Evolutionary conservation across 106 monocot genomes (phyloP).

Genomic region (Phalaenopsis equestris): DNA sequence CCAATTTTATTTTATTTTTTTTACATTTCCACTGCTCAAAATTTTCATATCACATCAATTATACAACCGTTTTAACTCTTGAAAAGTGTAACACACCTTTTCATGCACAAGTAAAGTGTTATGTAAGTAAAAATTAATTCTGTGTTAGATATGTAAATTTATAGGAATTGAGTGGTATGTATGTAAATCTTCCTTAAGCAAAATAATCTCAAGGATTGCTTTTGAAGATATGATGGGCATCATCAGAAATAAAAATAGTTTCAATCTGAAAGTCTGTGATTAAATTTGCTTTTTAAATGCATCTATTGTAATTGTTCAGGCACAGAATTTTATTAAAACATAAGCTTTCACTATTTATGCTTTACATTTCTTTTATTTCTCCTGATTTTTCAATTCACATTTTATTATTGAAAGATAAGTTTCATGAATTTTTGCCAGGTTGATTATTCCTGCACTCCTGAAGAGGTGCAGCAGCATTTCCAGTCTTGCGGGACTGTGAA

Average conservation of each 20-base stretch:
- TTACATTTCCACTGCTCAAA: too few relatives aligned
- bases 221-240: neutral
- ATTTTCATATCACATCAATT: too few relatives aligned
- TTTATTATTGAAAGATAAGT: neutral
- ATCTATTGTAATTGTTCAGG: neutral
- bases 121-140: too few relatives aligned
- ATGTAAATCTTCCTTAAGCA: too few relatives aligned
- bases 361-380: neutral
- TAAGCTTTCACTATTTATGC: neutral
- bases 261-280: neutral
- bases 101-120: too few relatives aligned
- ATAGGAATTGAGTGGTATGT: too few relatives aligned
- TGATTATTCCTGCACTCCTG: constrained; percentile 54
- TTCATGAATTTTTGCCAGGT: constrained; percentile 22
- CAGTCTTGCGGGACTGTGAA: constrained; percentile 57
- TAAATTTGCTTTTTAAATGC: neutral
- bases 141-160: too few relatives aligned
- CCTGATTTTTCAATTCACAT: neutral
- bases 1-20: too few relatives aligned
- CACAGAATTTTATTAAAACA: neutral
- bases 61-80: too few relatives aligned
- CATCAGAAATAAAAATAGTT: neutral
- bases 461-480: constrained; percentile 59
- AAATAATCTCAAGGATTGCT: neutral
- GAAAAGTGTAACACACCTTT: too few relatives aligned